These are phyloP conservation scores for Glycine tomentella DNA, from an alignment of 306 rosid species.

Conservation along the genomic window DNA sequence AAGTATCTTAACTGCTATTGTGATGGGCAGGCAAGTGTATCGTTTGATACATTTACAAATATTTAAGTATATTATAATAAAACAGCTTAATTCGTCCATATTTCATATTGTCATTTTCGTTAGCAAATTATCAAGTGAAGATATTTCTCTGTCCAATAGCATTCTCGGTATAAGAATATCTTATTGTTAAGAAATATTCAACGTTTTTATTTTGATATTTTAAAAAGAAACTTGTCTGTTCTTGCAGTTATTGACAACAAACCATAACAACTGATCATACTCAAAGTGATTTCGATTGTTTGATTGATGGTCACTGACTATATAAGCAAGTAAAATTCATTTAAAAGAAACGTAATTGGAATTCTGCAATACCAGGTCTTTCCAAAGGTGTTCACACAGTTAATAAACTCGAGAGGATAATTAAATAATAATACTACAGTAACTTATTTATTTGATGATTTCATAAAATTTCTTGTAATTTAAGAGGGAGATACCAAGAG, in stretches of 20 bases:
- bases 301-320: neutral
- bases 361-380: neutral
- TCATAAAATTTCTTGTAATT: neutral
- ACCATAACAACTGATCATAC: neutral
- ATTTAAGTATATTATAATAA: neutral
- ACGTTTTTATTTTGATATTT: neutral
- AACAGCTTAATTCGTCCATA: conserved; percentile 32
- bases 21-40: neutral
- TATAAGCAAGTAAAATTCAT: neutral
- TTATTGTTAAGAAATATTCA: neutral
- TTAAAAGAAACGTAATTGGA: neutral
- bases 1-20: conserved; percentile 42
- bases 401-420: neutral
- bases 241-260: neutral
- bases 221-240: neutral
- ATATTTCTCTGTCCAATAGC: conserved; percentile 35
- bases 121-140: conserved; percentile 38
- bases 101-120: conserved; percentile 43
- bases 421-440: neutral
- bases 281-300: neutral
- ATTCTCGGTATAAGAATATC: conserved; percentile 16
- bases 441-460: neutral
- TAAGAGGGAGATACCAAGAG: neutral
- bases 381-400: neutral
- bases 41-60: neutral